A percentile compares a stretch with the other conserved stretches of the same genome.
Evolutionary conservation across 169 alveolate genomes (phyloP).

Genomic region (Plasmodium berghei): DNA sequence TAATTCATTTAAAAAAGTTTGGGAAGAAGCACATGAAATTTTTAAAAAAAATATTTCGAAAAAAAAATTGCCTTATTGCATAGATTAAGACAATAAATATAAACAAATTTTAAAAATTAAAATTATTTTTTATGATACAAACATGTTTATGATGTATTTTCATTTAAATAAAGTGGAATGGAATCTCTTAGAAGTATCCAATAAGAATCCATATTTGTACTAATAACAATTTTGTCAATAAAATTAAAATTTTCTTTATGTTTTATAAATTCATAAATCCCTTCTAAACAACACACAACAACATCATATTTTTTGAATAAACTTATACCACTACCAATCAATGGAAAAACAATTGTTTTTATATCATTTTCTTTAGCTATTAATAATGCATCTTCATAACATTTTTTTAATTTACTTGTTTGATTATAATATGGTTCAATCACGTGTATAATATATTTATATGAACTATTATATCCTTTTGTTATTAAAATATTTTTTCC

Average conservation of each 20-base stretch:
- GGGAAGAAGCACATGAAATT: conserved; percentile 75
- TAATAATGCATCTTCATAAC: conserved; percentile 49
- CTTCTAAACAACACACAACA: conserved; percentile 71
- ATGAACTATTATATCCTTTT: conserved; percentile 71
- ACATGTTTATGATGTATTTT: conserved; percentile 8
- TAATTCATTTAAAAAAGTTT: conserved; percentile 46
- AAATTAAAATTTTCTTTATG: conserved; percentile 50
- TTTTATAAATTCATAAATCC: conserved; percentile 70
- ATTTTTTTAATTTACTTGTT: conserved; percentile 47
- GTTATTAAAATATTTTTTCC: conserved; percentile 59
- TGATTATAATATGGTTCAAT: conserved; percentile 75
- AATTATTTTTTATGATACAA: background rate
- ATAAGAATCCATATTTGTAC: conserved; percentile 62
- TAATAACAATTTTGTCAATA: conserved; percentile 59
- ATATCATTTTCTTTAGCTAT: conserved; percentile 51
- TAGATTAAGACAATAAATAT: conserved; percentile 13
- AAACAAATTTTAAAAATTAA: background rate
- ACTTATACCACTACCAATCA: conserved; percentile 77
- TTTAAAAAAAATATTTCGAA: conserved; percentile 66
- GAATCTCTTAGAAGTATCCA: conserved; percentile 73
- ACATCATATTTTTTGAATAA: conserved; percentile 73
- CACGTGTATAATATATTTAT: conserved; percentile 65
- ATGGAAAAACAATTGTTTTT: conserved; percentile 67
- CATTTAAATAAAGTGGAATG: conserved; percentile 49
- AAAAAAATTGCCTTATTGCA: conserved; percentile 25